phyloP scores from a whole-genome alignment of 1,139 yeast genomes.

The Chernovozyma sophiae-reginae region DNA sequence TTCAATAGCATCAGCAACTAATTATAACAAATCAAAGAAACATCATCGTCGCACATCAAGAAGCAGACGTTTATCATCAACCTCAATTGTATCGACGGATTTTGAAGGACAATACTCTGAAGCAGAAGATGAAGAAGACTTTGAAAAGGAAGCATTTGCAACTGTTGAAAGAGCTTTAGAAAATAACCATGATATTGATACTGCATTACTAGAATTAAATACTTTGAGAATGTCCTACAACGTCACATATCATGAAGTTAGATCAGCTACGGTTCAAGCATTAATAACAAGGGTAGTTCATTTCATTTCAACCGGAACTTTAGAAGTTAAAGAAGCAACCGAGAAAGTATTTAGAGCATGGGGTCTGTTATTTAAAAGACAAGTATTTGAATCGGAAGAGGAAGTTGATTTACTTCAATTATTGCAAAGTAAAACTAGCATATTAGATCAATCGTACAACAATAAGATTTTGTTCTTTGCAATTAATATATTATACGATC shows the following conservation, averaged over 20 bases:
- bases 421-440: conserved; percentile 47
- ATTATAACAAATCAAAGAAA: conserved; percentile 35
- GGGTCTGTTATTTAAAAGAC: conserved; percentile 76
- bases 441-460: conserved; percentile 25
- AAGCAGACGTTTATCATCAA: conserved; percentile 34
- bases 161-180: conserved; percentile 89
- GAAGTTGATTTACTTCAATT: conserved; percentile 67
- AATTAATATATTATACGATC: conserved; percentile 67
- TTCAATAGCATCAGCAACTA: conserved; percentile 62
- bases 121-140: conserved; percentile 62
- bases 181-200: conserved; percentile 87
- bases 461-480: conserved; percentile 62
- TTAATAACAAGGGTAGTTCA: conserved; percentile 64
- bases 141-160: conserved; percentile 85
- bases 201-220: conserved; percentile 86
- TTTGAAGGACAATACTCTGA: conserved; percentile 33
- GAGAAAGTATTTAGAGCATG: conserved; percentile 71
- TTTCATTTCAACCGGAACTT: conserved; percentile 70
- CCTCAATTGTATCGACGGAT: conserved; percentile 38
- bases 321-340: conserved; percentile 71
- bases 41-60: conserved; percentile 20
- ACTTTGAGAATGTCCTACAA: conserved; percentile 97
- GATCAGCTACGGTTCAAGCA: conserved; percentile 75
- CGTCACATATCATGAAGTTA: conserved; percentile 88
- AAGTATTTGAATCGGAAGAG: conserved; percentile 76